Percentiles rank a stretch among this genome's conserved stretches.
phyloP scores from a whole-genome alignment of 2,329 filamentous ascomycete species.

The Penicillium corylophilum region DNA sequence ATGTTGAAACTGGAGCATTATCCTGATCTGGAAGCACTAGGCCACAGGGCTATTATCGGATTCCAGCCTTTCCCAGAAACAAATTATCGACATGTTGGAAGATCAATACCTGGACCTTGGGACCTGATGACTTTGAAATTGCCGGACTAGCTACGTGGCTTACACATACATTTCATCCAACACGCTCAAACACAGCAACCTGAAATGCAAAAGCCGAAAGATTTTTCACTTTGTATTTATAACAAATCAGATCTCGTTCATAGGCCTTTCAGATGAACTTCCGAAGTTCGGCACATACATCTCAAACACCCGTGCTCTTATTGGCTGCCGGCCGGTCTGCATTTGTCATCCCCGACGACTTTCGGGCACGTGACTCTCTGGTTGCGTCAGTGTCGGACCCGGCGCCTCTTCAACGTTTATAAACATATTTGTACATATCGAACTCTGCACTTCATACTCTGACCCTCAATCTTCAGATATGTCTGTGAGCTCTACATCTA shows the following conservation, averaged over 20 bases:
- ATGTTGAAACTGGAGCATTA: no score
- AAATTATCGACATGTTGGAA: no score
- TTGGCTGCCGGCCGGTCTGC: constrained; percentile 15
- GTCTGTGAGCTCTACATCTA: constrained; percentile 34
- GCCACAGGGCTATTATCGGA: no score
- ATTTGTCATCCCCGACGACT: constrained; percentile 30
- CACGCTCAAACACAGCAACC: no score
- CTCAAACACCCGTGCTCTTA: constrained; percentile 20
- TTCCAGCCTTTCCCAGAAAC: no score
- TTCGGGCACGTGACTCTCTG: constrained; percentile 25
- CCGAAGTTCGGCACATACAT: constrained; percentile 18
- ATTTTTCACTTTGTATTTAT: not conserved
- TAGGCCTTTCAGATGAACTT: not conserved
- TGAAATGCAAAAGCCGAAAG: no score
- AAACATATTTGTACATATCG: constrained; percentile 9
- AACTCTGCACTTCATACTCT: not conserved
- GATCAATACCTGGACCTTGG: no score
- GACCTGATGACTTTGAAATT: no score
- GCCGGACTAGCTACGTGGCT: no score
- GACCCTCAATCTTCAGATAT: constrained; percentile 19
- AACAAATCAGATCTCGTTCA: not conserved
- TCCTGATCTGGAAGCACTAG: no score
- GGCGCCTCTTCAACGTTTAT: constrained; percentile 11
- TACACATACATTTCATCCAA: no score
- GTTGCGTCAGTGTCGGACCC: constrained; percentile 35